Conservation (phyloP, 1,284 basidiomycete genomes). For the Pholiota adiposa region DNA sequence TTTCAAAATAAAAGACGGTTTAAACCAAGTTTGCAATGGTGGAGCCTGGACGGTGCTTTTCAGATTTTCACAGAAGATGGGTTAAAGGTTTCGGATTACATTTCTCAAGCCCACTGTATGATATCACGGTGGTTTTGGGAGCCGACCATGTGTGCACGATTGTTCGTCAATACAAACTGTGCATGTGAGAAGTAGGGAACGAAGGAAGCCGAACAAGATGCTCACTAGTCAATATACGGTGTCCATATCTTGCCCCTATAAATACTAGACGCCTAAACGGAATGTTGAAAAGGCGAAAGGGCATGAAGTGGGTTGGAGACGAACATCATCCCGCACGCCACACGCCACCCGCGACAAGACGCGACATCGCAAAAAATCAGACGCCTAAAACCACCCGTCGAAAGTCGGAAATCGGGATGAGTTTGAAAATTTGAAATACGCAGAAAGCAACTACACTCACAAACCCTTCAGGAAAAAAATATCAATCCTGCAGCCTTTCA, state of each 20-base stretch:
- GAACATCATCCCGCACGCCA: neutral
- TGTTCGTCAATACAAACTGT: neutral
- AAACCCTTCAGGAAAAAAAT: neutral
- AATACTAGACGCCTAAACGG: neutral
- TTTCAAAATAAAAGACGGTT: neutral
- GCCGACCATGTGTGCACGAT: neutral
- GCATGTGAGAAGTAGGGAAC: neutral
- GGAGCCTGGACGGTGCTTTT: neutral
- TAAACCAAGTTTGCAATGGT: neutral
- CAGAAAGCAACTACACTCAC: neutral
- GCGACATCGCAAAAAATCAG: neutral
- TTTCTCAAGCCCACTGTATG: neutral
- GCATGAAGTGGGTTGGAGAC: neutral
- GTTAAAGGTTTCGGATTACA: too few species aligned
- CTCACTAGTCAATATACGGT: neutral
- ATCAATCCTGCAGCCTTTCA: neutral
- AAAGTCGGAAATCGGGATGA: neutral
- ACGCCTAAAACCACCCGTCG: neutral
- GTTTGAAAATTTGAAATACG: neutral
- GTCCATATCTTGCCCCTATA: neutral
- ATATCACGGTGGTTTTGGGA: neutral
- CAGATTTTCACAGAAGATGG: neutral
- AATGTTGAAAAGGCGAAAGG: neutral
- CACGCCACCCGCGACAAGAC: neutral
- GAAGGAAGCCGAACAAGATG: neutral